A percentile compares a stretch with the other conserved stretches of the same genome.
Evolutionary conservation across 1,284 basidiomycete genomes (phyloP).

Genomic region (Veloboletus limbatus): DNA sequence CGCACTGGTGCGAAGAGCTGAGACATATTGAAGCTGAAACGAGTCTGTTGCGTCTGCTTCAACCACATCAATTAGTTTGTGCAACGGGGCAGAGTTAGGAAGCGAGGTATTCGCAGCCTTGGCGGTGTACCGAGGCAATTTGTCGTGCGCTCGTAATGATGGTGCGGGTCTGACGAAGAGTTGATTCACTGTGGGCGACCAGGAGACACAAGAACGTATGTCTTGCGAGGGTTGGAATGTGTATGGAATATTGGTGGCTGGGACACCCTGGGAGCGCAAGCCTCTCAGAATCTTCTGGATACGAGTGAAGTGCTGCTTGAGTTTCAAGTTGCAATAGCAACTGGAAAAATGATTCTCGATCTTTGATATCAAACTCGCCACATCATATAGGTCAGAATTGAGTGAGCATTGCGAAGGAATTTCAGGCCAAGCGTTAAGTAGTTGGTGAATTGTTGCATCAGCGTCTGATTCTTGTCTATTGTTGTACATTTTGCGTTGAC

Average conservation of each 20-base stretch:
- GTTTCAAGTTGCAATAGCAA: conserved; percentile 17
- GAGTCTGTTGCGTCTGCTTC: conserved; percentile 1
- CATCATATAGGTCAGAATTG: conserved; percentile 5
- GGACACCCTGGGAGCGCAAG: background rate
- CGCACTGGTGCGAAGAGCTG: conserved; percentile 18
- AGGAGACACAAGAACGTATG: background rate
- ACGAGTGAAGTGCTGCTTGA: conserved; percentile 9
- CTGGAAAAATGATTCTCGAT: conserved; percentile 8
- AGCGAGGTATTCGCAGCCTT: background rate
- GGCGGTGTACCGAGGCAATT: background rate
- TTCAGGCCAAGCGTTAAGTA: conserved; percentile 21
- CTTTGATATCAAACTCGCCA: background rate
- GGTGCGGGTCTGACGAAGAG: conserved; percentile 13
- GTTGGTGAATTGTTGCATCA: background rate
- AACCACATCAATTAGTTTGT: conserved; percentile 10
- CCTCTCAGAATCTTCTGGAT: conserved; percentile 15
- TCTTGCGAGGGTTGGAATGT: conserved; percentile 11
- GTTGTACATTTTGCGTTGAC: conserved; percentile 10
- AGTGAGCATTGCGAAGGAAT: conserved; percentile 10
- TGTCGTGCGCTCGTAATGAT: background rate
- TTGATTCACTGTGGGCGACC: background rate
- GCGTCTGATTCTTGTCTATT: conserved; percentile 9
- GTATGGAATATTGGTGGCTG: conserved; percentile 3
- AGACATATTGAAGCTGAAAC: conserved; percentile 21
- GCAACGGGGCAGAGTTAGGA: conserved; percentile 1